These are phyloP conservation scores for Penicillium argentinense DNA, from an alignment of 495 filamentous ascomycete species.

Conservation along the genomic window DNA sequence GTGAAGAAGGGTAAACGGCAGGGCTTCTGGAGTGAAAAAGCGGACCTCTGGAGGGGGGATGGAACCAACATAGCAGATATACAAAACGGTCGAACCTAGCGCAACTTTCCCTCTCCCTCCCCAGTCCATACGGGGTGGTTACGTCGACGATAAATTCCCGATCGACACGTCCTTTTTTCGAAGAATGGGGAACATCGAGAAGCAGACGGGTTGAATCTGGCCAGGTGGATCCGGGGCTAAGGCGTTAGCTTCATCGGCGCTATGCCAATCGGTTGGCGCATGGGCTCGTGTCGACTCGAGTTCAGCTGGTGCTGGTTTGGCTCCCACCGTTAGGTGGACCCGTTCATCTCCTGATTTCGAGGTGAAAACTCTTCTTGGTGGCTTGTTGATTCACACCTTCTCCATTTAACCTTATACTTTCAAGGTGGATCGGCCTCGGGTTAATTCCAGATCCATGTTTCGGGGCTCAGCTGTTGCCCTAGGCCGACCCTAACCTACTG, in stretches of 20 bases:
- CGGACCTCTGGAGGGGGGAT: no score
- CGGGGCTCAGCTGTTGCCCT: conserved; percentile 6
- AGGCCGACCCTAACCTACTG: no score
- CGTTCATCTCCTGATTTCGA: conserved; percentile 1
- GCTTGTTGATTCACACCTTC: neutral
- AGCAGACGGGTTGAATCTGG: conserved; percentile 8
- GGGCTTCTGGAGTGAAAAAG: neutral
- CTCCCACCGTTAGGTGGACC: no score
- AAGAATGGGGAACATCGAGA: neutral
- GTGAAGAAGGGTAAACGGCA: no score
- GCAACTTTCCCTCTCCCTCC: neutral
- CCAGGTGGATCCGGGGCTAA: conserved; percentile 21
- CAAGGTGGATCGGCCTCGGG: neutral
- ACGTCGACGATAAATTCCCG: no score
- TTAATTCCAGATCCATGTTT: conserved; percentile 7
- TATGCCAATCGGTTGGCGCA: conserved; percentile 23
- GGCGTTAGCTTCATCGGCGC: conserved; percentile 14
- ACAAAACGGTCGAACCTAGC: neutral
- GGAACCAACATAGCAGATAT: no score
- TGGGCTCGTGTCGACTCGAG: conserved; percentile 15
- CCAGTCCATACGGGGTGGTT: neutral
- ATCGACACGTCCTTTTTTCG: neutral
- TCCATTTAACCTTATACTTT: conserved; percentile 12
- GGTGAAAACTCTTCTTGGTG: neutral
- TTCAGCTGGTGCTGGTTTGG: conserved; percentile 28